phyloP scores from a whole-genome alignment of 2,329 filamentous ascomycete genomes.

The Claviceps capensis region DNA sequence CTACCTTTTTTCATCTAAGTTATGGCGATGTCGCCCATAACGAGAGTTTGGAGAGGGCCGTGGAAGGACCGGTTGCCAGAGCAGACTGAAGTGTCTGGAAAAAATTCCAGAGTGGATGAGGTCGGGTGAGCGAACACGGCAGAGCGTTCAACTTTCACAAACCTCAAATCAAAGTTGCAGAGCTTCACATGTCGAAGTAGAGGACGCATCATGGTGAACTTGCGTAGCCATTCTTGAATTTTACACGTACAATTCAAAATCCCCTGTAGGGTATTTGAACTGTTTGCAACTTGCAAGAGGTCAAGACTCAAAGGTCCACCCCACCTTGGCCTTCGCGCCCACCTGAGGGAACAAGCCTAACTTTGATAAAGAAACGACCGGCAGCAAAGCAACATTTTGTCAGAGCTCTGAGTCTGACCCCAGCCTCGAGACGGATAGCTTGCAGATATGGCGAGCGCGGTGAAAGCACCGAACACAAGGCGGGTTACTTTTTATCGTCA shows the following conservation, averaged over 20 bases:
- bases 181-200: too few species aligned
- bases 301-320: slow-evolving; percentile 4
- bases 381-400: slow-evolving; percentile 15
- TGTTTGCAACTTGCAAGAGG: background rate
- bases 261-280: background rate
- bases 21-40: background rate
- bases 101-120: too few species aligned
- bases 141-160: too few species aligned
- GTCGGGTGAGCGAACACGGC: too few species aligned
- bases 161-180: too few species aligned
- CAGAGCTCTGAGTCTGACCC: slow-evolving; percentile 12
- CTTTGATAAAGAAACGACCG: slow-evolving; percentile 18
- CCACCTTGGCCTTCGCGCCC: slow-evolving; percentile 14
- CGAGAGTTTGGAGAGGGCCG: too few species aligned
- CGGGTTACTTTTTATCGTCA: slow-evolving; percentile 10
- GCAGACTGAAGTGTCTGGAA: too few species aligned
- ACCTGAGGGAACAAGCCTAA: slow-evolving; percentile 14
- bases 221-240: too few species aligned
- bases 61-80: too few species aligned
- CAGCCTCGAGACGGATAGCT: slow-evolving; percentile 10
- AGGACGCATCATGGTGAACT: too few species aligned
- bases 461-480: slow-evolving; percentile 23
- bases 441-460: slow-evolving; percentile 27
- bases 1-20: background rate
- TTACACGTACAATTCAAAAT: background rate